Evolutionary conservation across 2,329 filamentous ascomycete species (phyloP).

Genomic region (Aspergillus novoparasiticus): DNA sequence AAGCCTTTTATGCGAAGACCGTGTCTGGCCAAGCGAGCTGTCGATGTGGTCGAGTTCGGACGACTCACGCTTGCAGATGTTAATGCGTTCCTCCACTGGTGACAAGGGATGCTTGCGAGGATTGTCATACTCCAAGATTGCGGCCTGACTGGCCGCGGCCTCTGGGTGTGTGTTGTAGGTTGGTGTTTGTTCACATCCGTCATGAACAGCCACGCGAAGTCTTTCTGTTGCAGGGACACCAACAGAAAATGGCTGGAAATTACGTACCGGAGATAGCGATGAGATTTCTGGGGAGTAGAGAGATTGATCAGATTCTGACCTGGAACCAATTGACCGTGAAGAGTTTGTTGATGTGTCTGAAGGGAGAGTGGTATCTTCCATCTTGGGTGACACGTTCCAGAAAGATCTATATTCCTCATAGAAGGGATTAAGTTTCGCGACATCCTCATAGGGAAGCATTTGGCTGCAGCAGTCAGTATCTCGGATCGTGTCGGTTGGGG

Average conservation of each 20-base stretch:
- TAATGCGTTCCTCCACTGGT: conserved; percentile 5
- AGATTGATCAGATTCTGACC: conserved; percentile 8
- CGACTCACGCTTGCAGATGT: background rate
- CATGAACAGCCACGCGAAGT: conserved; percentile 13
- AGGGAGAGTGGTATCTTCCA: conserved; percentile 11
- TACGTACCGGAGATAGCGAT: conserved; percentile 9
- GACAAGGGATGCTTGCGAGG: conserved; percentile 2
- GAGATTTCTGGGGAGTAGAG: conserved; percentile 14
- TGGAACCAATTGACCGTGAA: conserved; percentile 14
- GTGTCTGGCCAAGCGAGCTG: conserved; percentile 3
- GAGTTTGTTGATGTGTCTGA: conserved; percentile 19
- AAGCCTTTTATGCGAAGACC: conserved; percentile 41
- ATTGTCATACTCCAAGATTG: conserved; percentile 15
- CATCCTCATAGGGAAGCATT: conserved; percentile 28
- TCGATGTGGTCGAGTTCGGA: conserved; percentile 8
- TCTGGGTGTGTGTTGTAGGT: conserved; percentile 13
- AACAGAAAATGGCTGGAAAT: background rate
- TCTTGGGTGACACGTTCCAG: conserved; percentile 21
- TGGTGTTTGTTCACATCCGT: conserved; percentile 16
- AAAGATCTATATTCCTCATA: conserved; percentile 27
- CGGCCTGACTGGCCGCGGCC: conserved; percentile 15
- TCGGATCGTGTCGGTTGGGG: background rate
- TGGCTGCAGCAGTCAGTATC: conserved; percentile 19
- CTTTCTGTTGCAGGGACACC: conserved; percentile 2
- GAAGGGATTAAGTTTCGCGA: conserved; percentile 30